Conservation (phyloP, 768 basidiomycete genomes). For the Collybiopsis luxurians region DNA sequence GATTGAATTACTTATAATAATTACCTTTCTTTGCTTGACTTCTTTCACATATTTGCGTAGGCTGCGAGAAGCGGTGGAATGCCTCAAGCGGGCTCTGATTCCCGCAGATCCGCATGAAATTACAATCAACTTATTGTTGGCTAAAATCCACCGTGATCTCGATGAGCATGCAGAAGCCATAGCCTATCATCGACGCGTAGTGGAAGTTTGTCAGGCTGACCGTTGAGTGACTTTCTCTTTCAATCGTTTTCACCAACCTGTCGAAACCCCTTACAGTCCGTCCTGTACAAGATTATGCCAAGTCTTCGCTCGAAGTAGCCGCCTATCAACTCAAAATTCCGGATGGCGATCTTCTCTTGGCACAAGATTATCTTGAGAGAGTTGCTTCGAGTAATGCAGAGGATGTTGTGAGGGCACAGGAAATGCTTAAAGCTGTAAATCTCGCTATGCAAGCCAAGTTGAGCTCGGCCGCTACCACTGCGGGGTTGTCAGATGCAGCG, state of each 20-base stretch:
- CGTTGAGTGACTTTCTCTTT: constrained; percentile 34
- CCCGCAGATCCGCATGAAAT: constrained; percentile 78
- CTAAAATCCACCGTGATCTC: constrained; percentile 63
- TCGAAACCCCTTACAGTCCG: constrained; percentile 43
- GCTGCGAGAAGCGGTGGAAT: constrained; percentile 85
- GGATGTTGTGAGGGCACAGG: constrained; percentile 72
- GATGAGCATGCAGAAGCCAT: constrained; percentile 69
- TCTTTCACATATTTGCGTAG: too few species aligned
- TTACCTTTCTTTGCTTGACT: background rate
- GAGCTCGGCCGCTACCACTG: background rate
- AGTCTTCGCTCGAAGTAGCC: constrained; percentile 83
- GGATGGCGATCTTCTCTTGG: constrained; percentile 65
- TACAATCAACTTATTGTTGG: constrained; percentile 69
- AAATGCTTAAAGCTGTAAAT: constrained; percentile 51
- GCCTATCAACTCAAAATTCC: constrained; percentile 67
- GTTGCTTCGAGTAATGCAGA: constrained; percentile 80
- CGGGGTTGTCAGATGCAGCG: too few species aligned
- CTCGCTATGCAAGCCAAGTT: background rate
- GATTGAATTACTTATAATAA: too few species aligned
- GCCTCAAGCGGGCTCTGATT: constrained; percentile 85
- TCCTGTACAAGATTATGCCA: constrained; percentile 75
- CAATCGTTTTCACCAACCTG: constrained; percentile 10
- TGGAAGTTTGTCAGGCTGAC: constrained; percentile 67
- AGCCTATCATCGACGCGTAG: constrained; percentile 78
- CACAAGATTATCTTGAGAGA: constrained; percentile 68